A percentile compares a stretch with the other conserved stretches of the same genome.
Evolutionary conservation across 257 asterid genomes (phyloP).

Genomic region (Avicennia marina): DNA sequence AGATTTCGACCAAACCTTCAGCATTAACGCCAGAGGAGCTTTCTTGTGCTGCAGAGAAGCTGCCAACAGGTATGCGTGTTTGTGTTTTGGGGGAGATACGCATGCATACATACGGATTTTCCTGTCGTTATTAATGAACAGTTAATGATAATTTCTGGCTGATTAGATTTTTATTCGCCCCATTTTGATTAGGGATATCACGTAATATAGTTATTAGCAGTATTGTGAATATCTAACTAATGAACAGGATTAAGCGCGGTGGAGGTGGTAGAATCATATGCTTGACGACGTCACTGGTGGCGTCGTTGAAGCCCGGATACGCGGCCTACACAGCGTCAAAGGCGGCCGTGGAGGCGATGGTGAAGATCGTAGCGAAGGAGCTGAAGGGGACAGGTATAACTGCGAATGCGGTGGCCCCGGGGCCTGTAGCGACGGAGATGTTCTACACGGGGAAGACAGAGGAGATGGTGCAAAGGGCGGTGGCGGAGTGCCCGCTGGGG

Average conservation of each 20-base stretch:
- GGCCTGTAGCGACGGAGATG: conserved; percentile 63
- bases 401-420: conserved; percentile 64
- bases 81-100: too few relatives aligned
- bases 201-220: too few relatives aligned
- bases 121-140: too few relatives aligned
- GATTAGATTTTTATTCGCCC: too few relatives aligned
- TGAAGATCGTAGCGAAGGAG: conserved; percentile 60
- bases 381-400: conserved; percentile 60
- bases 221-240: too few relatives aligned
- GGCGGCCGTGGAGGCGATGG: conserved; percentile 73
- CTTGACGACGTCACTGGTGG: conserved; percentile 42
- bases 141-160: too few relatives aligned
- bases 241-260: conserved; percentile 30
- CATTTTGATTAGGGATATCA: too few relatives aligned
- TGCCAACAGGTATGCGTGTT: conserved; percentile 30
- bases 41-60: conserved; percentile 53
- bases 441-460: conserved; percentile 50
- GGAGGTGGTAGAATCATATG: conserved; percentile 65
- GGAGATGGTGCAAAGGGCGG: conserved; percentile 32
- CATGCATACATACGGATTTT: too few relatives aligned
- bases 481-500: conserved; percentile 39
- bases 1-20: conserved; percentile 42
- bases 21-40: conserved; percentile 52
- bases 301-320: conserved; percentile 32
- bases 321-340: conserved; percentile 54